Evolutionary conservation across 2,329 filamentous ascomycete species (phyloP).

Genomic region (Lachnellula cervina): DNA sequence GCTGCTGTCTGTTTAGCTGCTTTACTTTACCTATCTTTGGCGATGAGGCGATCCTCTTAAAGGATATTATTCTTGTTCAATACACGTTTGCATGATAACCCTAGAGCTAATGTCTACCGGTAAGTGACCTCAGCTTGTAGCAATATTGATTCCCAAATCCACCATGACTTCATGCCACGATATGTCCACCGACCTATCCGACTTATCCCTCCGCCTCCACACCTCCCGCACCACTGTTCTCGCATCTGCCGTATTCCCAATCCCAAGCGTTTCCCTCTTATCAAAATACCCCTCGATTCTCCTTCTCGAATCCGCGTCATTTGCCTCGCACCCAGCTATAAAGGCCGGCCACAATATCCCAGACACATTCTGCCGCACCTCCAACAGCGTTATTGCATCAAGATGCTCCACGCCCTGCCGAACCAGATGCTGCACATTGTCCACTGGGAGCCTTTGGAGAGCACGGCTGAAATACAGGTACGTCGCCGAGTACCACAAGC

Average conservation of each 20-base stretch:
- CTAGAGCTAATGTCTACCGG: too few relatives aligned
- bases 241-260: conserved; percentile 2
- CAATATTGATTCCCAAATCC: background rate
- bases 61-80: too few relatives aligned
- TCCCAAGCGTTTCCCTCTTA: background rate
- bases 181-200: background rate
- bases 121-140: background rate
- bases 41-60: too few relatives aligned
- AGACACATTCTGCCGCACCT: conserved; percentile 5
- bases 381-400: background rate
- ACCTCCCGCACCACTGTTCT: conserved; percentile 3
- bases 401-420: background rate
- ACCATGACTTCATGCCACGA: conserved; percentile 2
- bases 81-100: too few relatives aligned
- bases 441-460: background rate
- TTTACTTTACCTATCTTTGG: too few relatives aligned
- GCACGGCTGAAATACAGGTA: conserved; percentile 1
- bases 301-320: background rate
- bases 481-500: background rate
- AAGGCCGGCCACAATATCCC: conserved; percentile 13
- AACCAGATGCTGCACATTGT: background rate
- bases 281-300: background rate
- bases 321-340: conserved; percentile 2
- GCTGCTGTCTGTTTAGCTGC: too few relatives aligned
- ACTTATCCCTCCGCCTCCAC: conserved; percentile 4